Evolutionary conservation across 73 alveolate genomes (phyloP), one percentile per base, ranked within the genome.

Genomic region (Loxodes magnus): DNA sequence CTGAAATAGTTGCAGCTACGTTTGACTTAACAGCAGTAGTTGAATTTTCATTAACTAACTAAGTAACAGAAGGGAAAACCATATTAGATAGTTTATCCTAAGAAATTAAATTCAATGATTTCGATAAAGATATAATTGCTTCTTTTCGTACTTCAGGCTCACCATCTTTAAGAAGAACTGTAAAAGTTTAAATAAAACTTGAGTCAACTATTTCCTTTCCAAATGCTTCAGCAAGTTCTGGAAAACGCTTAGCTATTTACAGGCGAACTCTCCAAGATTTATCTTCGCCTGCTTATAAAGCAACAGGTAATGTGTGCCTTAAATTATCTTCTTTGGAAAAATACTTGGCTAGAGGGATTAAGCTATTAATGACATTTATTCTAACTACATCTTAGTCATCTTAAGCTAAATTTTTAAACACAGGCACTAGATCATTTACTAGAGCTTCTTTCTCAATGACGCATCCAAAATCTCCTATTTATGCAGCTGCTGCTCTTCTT

Each of bases 241-340:
- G 96, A 48, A 74, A 92, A 60, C 81, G 79, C 71, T 82, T 84
- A 27, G 97, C 90, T 50, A 92, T 82, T 34, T 91, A 90, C 34
- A 84, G 76, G 56, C 99, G 56, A 30, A 92, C 99, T 66, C 91
- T 92, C 99, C 99, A 92, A 23, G 96, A 84, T 66, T 88, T 92
- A 71, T 92, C 99, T 53, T 88, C 94, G 12, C 96, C 94, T 10
- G 93, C 85, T 25, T 80, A 73, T 15, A 78, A 64, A 26, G 88
- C 83, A 9, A 88, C 70, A 27, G 95, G 96, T 21, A 92, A 78
- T 41, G 83, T 77, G 62, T 88, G 82, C 21, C 74, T 75, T 54
- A 84, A 85, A 49, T 87, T 85, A 28, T 92, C 99, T 33, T 84
- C 86, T 43, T 87, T 90, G 34, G 80, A 76, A 34, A 92, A 67